A percentile compares a stretch with the other conserved stretches of the same genome.
Evolutionary conservation across 495 filamentous ascomycete species (phyloP).

Genomic region (Tuber calosporum): DNA sequence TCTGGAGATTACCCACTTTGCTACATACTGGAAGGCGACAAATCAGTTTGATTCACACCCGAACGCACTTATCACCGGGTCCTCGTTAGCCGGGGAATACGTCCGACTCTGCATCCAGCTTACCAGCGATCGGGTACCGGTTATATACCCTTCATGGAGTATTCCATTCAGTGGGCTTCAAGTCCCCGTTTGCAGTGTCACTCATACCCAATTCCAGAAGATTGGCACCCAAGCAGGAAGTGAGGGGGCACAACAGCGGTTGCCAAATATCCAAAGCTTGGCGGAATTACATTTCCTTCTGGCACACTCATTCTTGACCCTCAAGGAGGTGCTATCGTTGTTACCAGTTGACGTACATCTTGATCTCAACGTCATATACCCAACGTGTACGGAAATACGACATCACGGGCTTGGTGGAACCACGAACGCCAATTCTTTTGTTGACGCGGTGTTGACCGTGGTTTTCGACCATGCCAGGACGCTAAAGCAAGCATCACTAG

Average conservation of each 20-base stretch:
- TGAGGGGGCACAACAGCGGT: conserved; percentile 40
- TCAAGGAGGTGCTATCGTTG: conserved; percentile 64
- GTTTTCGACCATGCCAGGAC: conserved; percentile 87
- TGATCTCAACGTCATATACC: conserved; percentile 80
- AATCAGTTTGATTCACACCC: conserved; percentile 78
- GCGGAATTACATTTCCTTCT: conserved; percentile 60
- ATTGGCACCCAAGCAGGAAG: conserved; percentile 54
- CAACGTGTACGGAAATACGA: conserved; percentile 63
- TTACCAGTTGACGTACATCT: conserved; percentile 72
- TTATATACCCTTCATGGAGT: conserved; percentile 76
- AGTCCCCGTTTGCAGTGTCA: conserved; percentile 68
- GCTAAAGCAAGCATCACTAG: conserved; percentile 59
- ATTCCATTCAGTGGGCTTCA: conserved; percentile 72
- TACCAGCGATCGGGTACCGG: conserved; percentile 76
- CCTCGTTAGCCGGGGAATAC: conserved; percentile 88
- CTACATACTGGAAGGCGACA: conserved; percentile 98
- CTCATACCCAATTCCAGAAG: conserved; percentile 61
- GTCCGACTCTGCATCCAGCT: conserved; percentile 84
- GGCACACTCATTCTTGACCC: conserved; percentile 63
- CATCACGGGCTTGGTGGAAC: conserved; percentile 59
- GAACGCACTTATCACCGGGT: conserved; percentile 83
- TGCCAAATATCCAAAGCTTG: conserved; percentile 50
- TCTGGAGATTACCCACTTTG: conserved; percentile 92
- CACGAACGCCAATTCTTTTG: conserved; percentile 77
- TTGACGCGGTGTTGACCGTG: conserved; percentile 70